Percentiles rank a stretch among this genome's conserved stretches.
Evolutionary conservation across 2,329 filamentous ascomycete species (phyloP).

Genomic region (Pseudocercospora eumusae): DNA sequence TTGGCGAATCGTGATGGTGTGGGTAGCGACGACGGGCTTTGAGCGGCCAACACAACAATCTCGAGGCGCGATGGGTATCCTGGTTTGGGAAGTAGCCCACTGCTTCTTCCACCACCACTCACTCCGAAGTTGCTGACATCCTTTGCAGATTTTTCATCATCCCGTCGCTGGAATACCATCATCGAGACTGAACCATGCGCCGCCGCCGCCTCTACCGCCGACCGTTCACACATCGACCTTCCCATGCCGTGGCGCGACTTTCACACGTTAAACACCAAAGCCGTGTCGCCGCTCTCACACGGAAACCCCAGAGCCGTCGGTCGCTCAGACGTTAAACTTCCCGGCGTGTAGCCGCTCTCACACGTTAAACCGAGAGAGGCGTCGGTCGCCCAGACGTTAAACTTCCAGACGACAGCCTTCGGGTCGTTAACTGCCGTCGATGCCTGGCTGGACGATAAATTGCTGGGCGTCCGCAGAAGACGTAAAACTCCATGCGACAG

Average conservation of each 20-base stretch:
- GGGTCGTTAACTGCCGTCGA: neutral
- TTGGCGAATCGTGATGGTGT: too few relatives aligned
- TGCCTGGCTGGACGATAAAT: neutral
- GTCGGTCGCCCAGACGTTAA: neutral
- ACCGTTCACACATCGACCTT: neutral
- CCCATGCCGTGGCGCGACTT: neutral
- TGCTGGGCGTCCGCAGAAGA: neutral
- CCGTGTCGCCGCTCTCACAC: neutral
- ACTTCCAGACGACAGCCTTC: neutral
- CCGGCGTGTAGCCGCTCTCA: too few relatives aligned
- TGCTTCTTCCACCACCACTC: neutral
- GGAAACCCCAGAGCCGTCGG: neutral
- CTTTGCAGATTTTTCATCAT: neutral
- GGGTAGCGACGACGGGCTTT: neutral
- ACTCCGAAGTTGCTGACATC: neutral
- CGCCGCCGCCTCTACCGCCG: neutral
- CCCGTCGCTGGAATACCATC: neutral
- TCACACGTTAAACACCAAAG: neutral
- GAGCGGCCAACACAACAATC: neutral
- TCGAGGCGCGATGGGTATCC: neutral
- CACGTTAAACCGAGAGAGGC: neutral
- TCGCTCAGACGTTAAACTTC: neutral
- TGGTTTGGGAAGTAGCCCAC: neutral
- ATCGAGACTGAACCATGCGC: neutral
- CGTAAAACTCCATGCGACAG: neutral